phyloP scores from a whole-genome alignment of 2,329 filamentous ascomycete genomes.

The Penicillium sp. region DNA sequence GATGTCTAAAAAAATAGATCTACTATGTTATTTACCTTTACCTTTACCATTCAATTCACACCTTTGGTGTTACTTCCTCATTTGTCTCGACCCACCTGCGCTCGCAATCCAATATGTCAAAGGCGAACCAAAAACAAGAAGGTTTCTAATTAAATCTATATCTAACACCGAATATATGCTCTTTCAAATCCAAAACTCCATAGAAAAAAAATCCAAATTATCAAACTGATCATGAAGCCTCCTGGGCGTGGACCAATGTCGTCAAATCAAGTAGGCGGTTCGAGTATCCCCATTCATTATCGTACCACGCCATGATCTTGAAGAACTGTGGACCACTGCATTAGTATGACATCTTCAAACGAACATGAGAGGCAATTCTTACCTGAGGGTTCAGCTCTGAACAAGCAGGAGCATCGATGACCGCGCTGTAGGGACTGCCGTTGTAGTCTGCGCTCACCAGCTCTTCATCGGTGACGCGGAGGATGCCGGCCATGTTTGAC shows the following conservation, averaged over 20 bases:
- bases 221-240: conserved; percentile 16
- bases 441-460: conserved; percentile 85
- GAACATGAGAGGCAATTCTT: not conserved
- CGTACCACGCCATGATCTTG: conserved; percentile 93
- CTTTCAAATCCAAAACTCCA: conserved; percentile 5
- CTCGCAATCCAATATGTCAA: not conserved
- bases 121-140: not conserved
- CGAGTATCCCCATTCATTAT: conserved; percentile 97
- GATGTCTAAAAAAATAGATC: conserved; percentile 31
- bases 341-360: not conserved
- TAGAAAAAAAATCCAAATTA: not conserved
- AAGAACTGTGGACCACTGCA: conserved; percentile 74
- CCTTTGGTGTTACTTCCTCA: not conserved
- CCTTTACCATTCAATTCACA: not conserved
- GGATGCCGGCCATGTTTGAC: conserved; percentile 61
- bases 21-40: conserved; percentile 11
- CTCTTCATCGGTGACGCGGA: conserved; percentile 88
- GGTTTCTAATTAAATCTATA: not conserved
- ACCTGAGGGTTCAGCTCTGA: conserved; percentile 72
- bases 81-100: not conserved
- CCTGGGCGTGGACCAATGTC: conserved; percentile 27
- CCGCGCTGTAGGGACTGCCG: conserved; percentile 83
- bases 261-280: conserved; percentile 77
- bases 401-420: conserved; percentile 93
- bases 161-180: conserved; percentile 5